Conservation (phyloP, 441 rosid species). For the Populus trichocarpa region DNA sequence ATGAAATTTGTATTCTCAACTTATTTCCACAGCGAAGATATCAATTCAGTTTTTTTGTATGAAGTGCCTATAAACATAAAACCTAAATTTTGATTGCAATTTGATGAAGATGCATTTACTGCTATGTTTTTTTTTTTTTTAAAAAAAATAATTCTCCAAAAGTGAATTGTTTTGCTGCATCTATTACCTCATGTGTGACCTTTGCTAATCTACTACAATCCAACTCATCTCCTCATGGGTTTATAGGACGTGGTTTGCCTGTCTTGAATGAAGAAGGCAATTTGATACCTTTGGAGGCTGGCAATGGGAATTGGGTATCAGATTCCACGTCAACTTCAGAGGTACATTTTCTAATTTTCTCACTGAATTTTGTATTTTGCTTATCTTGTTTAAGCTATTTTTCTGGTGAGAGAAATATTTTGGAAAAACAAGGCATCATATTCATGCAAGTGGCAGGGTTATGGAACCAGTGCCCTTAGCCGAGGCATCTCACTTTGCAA, state of each 20-base stretch:
- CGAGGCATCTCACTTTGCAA: background rate
- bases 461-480: background rate
- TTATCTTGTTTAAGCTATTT: background rate
- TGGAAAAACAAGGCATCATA: background rate
- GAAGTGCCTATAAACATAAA: slow-evolving; percentile 1
- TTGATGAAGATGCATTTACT: background rate
- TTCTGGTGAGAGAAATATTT: background rate
- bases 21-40: background rate
- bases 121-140: background rate
- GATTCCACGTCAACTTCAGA: slow-evolving; percentile 56
- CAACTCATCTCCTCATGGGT: slow-evolving; percentile 4
- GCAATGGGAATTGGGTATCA: slow-evolving; percentile 53
- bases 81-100: background rate
- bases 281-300: slow-evolving; percentile 51
- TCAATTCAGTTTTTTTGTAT: background rate
- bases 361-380: background rate
- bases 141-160: background rate
- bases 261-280: slow-evolving; percentile 84
- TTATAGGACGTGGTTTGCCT: slow-evolving; percentile 73
- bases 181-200: background rate
- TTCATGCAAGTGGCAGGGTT: background rate
- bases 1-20: slow-evolving; percentile 1
- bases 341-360: slow-evolving; percentile 39
- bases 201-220: background rate
- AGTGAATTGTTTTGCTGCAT: background rate